Percentiles rank a stretch among this genome's conserved stretches.
phyloP scores from a whole-genome alignment of 2,329 filamentous ascomycete genomes.

The Monilinia laxa region DNA sequence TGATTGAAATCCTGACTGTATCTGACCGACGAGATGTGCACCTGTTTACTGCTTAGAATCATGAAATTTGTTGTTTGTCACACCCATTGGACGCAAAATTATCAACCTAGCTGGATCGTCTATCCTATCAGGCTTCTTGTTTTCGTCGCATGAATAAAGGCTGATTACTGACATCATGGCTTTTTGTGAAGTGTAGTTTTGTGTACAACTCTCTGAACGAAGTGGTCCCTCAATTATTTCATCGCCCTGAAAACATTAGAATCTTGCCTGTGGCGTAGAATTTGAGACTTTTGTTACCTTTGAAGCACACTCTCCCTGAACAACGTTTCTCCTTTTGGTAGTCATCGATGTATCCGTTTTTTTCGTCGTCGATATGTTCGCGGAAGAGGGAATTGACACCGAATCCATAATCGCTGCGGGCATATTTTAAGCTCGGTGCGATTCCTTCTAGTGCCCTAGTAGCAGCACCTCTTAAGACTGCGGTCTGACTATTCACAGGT shows the following conservation, averaged over 20 bases:
- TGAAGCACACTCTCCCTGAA: slow-evolving; percentile 21
- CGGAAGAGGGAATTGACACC: background rate
- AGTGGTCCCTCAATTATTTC: slow-evolving; percentile 17
- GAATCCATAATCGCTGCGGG: slow-evolving; percentile 28
- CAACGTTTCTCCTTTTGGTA: slow-evolving; percentile 21
- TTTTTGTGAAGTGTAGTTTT: slow-evolving; percentile 8
- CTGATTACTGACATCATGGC: background rate
- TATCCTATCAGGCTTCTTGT: slow-evolving; percentile 18
- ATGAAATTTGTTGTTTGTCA: background rate
- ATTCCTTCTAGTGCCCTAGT: slow-evolving; percentile 26
- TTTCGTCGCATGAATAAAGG: slow-evolving; percentile 21
- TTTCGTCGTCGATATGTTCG: slow-evolving; percentile 23
- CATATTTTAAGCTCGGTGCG: slow-evolving; percentile 23
- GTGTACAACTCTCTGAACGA: background rate
- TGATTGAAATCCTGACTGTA: slow-evolving; percentile 7
- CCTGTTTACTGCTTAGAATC: slow-evolving; percentile 15
- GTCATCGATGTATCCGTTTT: background rate
- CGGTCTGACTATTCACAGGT: slow-evolving; percentile 27
- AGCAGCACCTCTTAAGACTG: slow-evolving; percentile 28
- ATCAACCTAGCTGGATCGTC: slow-evolving; percentile 20
- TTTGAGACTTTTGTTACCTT: slow-evolving; percentile 20
- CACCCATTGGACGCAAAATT: background rate
- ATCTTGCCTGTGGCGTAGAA: background rate
- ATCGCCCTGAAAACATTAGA: slow-evolving; percentile 19
- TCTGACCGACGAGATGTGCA: slow-evolving; percentile 14